Conservation (phyloP, 1,284 basidiomycete genomes). For the Blastosporella zonata region DNA sequence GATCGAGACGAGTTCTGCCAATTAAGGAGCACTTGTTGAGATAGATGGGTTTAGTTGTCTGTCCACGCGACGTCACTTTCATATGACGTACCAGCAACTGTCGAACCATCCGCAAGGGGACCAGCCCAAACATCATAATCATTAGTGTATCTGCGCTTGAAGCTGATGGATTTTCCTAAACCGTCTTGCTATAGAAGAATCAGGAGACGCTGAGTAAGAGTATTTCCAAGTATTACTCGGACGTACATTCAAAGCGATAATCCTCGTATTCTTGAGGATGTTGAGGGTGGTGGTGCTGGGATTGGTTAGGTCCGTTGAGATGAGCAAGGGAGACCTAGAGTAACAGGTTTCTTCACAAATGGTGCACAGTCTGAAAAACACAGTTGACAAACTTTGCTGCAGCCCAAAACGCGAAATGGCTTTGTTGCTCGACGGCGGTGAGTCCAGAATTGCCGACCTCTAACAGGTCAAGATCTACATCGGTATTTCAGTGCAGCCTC, state of each 20-base stretch:
- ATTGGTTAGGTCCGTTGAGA: conserved; percentile 41
- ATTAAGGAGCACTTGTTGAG: conserved; percentile 39
- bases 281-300: conserved; percentile 31
- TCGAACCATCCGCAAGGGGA: conserved; percentile 46
- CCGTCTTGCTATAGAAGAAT: conserved; percentile 41
- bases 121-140: conserved; percentile 51
- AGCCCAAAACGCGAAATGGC: conserved; percentile 50
- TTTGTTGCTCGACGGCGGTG: conserved; percentile 41
- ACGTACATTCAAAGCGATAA: conserved; percentile 40
- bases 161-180: conserved; percentile 43
- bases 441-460: conserved; percentile 46
- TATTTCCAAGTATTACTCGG: background rate
- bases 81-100: conserved; percentile 37
- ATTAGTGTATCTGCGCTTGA: conserved; percentile 47
- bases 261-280: conserved; percentile 39
- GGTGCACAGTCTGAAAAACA: background rate
- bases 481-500: background rate
- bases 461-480: conserved; percentile 42
- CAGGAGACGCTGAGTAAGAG: background rate
- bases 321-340: conserved; percentile 41
- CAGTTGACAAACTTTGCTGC: conserved; percentile 34
- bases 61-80: background rate
- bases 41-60: background rate
- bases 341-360: background rate
- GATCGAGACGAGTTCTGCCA: conserved; percentile 37